Evolutionary conservation across 352 stramenopile species (phyloP).

Genomic region (Phytophthora pini): DNA sequence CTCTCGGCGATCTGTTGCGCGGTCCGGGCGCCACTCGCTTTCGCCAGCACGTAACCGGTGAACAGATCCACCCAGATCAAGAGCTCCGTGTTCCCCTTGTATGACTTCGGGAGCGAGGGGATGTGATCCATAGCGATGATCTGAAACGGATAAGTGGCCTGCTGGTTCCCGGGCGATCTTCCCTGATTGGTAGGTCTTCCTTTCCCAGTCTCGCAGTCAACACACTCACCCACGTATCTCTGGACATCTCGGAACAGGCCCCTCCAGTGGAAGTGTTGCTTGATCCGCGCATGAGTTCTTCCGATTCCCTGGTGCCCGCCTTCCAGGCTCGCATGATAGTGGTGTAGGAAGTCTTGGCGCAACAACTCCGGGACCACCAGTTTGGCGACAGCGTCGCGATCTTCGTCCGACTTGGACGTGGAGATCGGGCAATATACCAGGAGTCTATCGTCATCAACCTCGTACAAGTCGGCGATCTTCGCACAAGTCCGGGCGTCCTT

Average conservation of each 20-base stretch:
- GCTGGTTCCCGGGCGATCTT: no score
- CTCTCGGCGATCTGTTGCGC: background rate
- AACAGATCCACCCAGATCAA: slow-evolving; percentile 10
- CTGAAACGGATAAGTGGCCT: no score
- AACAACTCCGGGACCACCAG: slow-evolving; percentile 1
- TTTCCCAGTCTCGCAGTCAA: no score
- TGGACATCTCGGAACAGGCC: no score
- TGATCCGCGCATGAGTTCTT: background rate
- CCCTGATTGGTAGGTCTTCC: no score
- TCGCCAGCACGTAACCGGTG: slow-evolving; percentile 4
- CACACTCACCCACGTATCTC: no score
- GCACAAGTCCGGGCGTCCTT: no score
- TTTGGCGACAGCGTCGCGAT: background rate
- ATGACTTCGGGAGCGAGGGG: slow-evolving; percentile 8
- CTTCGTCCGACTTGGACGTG: no score
- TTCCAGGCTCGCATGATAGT: slow-evolving; percentile 5
- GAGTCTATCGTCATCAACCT: no score
- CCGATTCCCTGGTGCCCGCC: background rate
- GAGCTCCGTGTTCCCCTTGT: slow-evolving; percentile 20
- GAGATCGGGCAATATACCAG: no score
- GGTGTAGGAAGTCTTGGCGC: background rate
- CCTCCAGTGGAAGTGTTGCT: background rate
- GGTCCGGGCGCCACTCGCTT: background rate
- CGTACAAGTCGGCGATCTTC: no score
- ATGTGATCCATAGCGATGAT: background rate